Conservation (phyloP, 805 yeast genomes). For the Starmerella sirachaensis region DNA sequence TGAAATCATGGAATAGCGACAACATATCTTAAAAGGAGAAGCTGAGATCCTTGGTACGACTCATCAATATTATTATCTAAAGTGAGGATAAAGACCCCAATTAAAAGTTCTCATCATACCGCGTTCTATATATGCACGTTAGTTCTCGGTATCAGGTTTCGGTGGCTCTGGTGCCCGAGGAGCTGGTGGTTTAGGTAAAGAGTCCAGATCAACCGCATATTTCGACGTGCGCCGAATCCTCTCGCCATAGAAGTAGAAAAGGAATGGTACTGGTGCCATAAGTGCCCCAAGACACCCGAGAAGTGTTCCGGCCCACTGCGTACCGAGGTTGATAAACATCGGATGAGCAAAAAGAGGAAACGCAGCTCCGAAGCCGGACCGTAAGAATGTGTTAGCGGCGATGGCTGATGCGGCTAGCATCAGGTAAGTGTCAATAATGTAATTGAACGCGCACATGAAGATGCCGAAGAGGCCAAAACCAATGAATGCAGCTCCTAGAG, state of each 20-base stretch:
- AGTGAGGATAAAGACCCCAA: no score
- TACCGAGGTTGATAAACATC: slow-evolving; percentile 40
- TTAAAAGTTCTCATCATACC: no score
- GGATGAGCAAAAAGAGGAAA: slow-evolving; percentile 49
- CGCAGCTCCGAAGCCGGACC: slow-evolving; percentile 48
- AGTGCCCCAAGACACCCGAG: slow-evolving; percentile 41
- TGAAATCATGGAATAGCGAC: no score
- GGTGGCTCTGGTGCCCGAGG: no score
- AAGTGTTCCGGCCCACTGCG: slow-evolving; percentile 44
- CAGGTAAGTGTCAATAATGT: slow-evolving; percentile 49
- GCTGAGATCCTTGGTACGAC: no score
- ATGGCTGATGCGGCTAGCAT: slow-evolving; percentile 50
- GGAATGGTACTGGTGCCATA: slow-evolving; percentile 46
- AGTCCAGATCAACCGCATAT: slow-evolving; percentile 13
- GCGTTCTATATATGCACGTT: no score
- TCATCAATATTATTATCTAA: no score
- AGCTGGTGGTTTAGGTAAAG: neutral
- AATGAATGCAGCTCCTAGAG: slow-evolving; percentile 41
- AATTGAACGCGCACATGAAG: slow-evolving; percentile 50
- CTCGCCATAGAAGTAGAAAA: slow-evolving; percentile 41
- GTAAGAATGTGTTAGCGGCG: slow-evolving; percentile 49
- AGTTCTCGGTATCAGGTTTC: no score
- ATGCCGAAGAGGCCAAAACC: slow-evolving; percentile 44
- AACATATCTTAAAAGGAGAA: no score
- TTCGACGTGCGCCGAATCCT: slow-evolving; percentile 16